Percentiles rank a stretch among this genome's conserved stretches.
phyloP scores from a whole-genome alignment of 2,329 filamentous ascomycete species.

The Lecanosticta acicola region DNA sequence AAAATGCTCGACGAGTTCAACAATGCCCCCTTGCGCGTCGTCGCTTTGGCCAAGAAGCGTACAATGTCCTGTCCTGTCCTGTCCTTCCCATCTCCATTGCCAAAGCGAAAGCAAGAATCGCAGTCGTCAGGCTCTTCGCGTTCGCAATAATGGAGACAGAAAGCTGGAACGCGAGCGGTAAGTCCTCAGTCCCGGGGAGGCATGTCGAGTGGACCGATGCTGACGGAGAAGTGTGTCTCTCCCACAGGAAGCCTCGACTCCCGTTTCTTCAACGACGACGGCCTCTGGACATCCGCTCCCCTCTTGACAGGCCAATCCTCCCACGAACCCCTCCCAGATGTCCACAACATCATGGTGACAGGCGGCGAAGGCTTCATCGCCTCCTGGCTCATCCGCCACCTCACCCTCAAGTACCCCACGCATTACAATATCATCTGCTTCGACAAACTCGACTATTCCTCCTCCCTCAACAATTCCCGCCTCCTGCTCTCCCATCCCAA shows the following conservation, averaged over 20 bases:
- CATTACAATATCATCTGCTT: constrained; percentile 76
- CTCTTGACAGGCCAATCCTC: constrained; percentile 63
- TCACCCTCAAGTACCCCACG: constrained; percentile 65
- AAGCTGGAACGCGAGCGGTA: constrained; percentile 17
- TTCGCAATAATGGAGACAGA: constrained; percentile 12
- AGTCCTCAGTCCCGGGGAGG: neutral
- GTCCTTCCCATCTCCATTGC: neutral
- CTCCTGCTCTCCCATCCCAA: constrained; percentile 62
- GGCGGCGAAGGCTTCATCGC: constrained; percentile 82
- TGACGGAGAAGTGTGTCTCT: neutral
- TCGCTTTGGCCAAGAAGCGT: neutral
- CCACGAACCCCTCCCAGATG: constrained; percentile 62
- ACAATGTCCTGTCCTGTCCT: neutral
- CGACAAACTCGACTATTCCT: constrained; percentile 79
- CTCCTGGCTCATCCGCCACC: constrained; percentile 75
- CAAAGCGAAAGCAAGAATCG: neutral
- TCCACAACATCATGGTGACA: constrained; percentile 77
- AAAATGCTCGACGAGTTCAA: no score
- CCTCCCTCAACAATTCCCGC: constrained; percentile 72
- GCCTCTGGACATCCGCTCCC: constrained; percentile 67
- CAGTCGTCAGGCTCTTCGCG: neutral
- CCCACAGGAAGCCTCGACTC: constrained; percentile 35
- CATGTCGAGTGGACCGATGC: neutral
- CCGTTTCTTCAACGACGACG: constrained; percentile 47
- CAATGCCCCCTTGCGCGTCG: no score